Evolutionary conservation across 2,329 filamentous ascomycete species (phyloP).

Genomic region (Fusarium setosum): DNA sequence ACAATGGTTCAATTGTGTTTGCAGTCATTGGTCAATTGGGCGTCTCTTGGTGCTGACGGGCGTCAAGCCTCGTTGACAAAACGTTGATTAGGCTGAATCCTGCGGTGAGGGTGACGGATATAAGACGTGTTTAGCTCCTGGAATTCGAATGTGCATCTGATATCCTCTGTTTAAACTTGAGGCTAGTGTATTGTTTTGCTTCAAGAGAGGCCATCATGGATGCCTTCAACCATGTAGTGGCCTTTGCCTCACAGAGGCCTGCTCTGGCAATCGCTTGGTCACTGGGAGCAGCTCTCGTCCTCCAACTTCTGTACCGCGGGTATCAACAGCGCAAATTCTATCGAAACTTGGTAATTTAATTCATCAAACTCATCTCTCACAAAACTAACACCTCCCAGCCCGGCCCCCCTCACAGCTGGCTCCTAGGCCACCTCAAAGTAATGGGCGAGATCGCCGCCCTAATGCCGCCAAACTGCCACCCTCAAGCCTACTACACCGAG

Average conservation of each 20-base stretch:
- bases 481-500: slow-evolving; percentile 21
- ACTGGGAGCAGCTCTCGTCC: background rate
- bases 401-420: slow-evolving; percentile 24
- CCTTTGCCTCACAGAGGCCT: background rate
- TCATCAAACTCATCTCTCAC: background rate
- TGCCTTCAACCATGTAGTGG: background rate
- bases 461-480: slow-evolving; percentile 20
- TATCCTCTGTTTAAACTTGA: background rate
- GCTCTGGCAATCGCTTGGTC: background rate
- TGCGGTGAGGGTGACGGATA: background rate
- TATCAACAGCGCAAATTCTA: slow-evolving; percentile 23
- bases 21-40: background rate
- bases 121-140: background rate
- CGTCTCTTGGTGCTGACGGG: background rate
- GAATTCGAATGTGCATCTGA: background rate
- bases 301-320: background rate
- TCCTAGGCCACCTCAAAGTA: slow-evolving; percentile 16
- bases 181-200: background rate
- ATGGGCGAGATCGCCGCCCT: slow-evolving; percentile 2
- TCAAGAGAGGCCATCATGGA: background rate
- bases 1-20: too few species aligned
- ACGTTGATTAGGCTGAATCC: too few species aligned
- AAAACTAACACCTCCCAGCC: slow-evolving; percentile 11
- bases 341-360: slow-evolving; percentile 1
- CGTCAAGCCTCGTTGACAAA: background rate